phyloP scores from a whole-genome alignment of 2,329 filamentous ascomycete species.

The Ustilaginoidea virens region DNA sequence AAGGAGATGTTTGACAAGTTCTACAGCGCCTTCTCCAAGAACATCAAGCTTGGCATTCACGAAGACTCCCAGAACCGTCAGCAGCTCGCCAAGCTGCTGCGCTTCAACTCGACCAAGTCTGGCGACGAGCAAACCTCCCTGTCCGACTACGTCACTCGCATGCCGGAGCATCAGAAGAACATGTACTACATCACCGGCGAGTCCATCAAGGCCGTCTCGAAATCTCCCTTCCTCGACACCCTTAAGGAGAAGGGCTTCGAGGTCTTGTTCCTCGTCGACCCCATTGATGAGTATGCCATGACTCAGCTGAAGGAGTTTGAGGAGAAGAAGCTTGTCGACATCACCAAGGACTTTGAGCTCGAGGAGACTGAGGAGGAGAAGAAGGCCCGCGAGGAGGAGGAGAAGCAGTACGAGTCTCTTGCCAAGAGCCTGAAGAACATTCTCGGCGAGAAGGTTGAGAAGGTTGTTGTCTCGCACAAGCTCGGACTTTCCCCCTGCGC shows the following conservation, averaged over 20 bases:
- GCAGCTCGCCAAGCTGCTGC: slow-evolving; percentile 89
- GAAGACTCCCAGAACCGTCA: slow-evolving; percentile 97
- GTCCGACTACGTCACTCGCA: slow-evolving; percentile 94
- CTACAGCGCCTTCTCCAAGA: slow-evolving; percentile 99
- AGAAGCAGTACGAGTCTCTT: slow-evolving; percentile 94
- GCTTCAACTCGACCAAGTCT: slow-evolving; percentile 98
- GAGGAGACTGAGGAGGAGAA: slow-evolving; percentile 99
- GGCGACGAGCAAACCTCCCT: slow-evolving; percentile 91
- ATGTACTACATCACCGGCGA: slow-evolving; percentile 99
- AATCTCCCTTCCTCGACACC: slow-evolving; percentile 97
- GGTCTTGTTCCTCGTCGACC: slow-evolving; percentile 97
- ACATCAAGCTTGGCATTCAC: slow-evolving; percentile 99
- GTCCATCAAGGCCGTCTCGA: slow-evolving; percentile 93
- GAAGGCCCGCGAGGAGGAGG: slow-evolving; percentile 82
- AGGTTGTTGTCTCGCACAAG: slow-evolving; percentile 98
- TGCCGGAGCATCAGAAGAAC: slow-evolving; percentile 99
- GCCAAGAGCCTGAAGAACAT: slow-evolving; percentile 99
- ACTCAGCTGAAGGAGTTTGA: slow-evolving; percentile 99
- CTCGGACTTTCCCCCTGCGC: slow-evolving; percentile 86
- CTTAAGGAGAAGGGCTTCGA: slow-evolving; percentile 99
- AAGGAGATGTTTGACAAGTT: slow-evolving; percentile 99
- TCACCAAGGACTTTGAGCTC: slow-evolving; percentile 99
- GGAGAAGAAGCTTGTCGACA: slow-evolving; percentile 99
- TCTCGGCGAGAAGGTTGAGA: slow-evolving; percentile 98
- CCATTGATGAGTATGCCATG: slow-evolving; percentile 99